phyloP scores from a whole-genome alignment of 805 yeast species.

The Starmerella cellae region DNA sequence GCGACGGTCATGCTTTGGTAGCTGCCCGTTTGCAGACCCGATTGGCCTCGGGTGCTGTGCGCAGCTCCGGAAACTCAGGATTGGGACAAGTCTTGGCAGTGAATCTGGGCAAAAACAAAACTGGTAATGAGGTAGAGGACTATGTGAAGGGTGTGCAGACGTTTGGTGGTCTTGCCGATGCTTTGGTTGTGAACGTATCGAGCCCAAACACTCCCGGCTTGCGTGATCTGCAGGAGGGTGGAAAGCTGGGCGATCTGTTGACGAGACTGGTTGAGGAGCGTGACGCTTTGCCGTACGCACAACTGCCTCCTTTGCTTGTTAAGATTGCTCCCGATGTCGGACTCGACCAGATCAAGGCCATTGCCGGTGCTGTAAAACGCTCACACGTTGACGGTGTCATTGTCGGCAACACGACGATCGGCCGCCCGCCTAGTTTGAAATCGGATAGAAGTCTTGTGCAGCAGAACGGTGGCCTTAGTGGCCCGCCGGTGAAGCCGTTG shows the following conservation, averaged over 20 bases:
- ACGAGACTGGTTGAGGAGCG: constrained; percentile 58
- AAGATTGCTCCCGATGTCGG: constrained; percentile 89
- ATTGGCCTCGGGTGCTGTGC: constrained; percentile 28
- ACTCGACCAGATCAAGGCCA: constrained; percentile 65
- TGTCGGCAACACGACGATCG: constrained; percentile 81
- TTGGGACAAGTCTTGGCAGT: constrained; percentile 47
- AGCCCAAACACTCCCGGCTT: constrained; percentile 95
- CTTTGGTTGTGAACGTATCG: constrained; percentile 78
- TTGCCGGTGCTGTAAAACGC: constrained; percentile 64
- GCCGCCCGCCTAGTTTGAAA: constrained; percentile 54
- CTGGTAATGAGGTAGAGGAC: constrained; percentile 80
- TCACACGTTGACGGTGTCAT: constrained; percentile 84
- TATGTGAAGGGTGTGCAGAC: constrained; percentile 72
- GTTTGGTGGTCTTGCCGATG: constrained; percentile 77
- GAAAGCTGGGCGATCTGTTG: constrained; percentile 55
- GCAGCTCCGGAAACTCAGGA: constrained; percentile 13
- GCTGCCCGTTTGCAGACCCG: constrained; percentile 54
- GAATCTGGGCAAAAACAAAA: constrained; percentile 84
- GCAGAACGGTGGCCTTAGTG: constrained; percentile 68
- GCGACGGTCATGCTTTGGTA: constrained; percentile 72
- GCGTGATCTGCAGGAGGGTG: constrained; percentile 69
- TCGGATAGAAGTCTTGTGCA: constrained; percentile 36
- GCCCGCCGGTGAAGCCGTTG: constrained; percentile 76
- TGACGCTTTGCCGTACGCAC: constrained; percentile 35
- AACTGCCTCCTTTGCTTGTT: constrained; percentile 68